These are phyloP conservation scores for Clausena lansium DNA, from an alignment of 345 rosid species.

Conservation along the genomic window DNA sequence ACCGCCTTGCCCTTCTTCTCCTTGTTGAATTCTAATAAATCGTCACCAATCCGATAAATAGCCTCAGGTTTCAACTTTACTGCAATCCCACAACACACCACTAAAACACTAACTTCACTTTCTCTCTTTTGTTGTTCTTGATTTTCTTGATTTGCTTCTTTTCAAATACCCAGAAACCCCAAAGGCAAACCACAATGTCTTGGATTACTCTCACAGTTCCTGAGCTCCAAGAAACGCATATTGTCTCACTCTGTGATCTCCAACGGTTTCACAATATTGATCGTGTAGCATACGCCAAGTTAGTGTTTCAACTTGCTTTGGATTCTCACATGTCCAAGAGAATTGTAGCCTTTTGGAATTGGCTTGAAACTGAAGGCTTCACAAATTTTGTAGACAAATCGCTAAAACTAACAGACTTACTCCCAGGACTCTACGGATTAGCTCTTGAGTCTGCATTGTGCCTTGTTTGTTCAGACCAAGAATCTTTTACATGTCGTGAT, in stretches of 20 bases:
- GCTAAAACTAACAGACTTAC: background rate
- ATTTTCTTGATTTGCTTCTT: background rate
- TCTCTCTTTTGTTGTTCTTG: too few relatives aligned
- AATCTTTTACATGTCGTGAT: background rate
- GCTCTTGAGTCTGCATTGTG: slow-evolving; percentile 15
- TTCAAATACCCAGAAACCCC: background rate
- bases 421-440: background rate
- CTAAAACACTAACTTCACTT: background rate
- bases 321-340: slow-evolving; percentile 2
- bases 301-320: background rate
- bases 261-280: slow-evolving; percentile 29
- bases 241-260: background rate
- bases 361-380: slow-evolving; percentile 28
- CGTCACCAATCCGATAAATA: background rate
- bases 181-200: background rate
- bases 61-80: background rate
- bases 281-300: slow-evolving; percentile 16
- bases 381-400: slow-evolving; percentile 10
- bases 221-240: too few relatives aligned
- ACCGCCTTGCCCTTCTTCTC: background rate
- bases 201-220: too few relatives aligned
- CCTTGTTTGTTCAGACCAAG: background rate
- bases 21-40: background rate
- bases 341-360: slow-evolving; percentile 33
- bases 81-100: background rate